phyloP scores from a whole-genome alignment of 2,329 filamentous ascomycete genomes.

The Sporothrix inflata region DNA sequence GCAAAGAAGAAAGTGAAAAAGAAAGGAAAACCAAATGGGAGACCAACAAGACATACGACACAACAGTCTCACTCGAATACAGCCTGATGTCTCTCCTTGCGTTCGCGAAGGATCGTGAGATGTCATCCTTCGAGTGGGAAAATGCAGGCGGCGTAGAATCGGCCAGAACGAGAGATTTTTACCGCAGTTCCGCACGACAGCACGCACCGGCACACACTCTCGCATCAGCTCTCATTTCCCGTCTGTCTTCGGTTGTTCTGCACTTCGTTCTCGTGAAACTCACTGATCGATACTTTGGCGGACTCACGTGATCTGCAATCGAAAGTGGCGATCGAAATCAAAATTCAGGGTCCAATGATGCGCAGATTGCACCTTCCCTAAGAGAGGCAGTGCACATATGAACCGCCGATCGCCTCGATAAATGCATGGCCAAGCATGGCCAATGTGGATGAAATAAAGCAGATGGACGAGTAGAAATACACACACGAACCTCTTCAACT shows the following conservation, averaged over 20 bases:
- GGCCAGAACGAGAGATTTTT: neutral
- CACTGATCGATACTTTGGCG: neutral
- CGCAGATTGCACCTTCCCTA: constrained; percentile 7
- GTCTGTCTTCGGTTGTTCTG: neutral
- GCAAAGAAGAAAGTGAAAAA: neutral
- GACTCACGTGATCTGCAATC: neutral
- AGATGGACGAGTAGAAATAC: neutral
- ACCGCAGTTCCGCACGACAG: neutral
- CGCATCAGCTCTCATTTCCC: neutral
- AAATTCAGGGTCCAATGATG: constrained; percentile 10
- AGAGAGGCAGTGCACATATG: neutral
- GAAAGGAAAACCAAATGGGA: neutral
- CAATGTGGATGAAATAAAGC: neutral
- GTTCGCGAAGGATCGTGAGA: neutral
- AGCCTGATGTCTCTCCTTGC: neutral
- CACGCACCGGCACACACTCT: neutral
- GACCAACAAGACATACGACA: neutral
- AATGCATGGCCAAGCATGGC: constrained; percentile 13
- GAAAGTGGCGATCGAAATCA: neutral
- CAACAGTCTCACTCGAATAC: neutral
- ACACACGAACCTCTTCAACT: neutral
- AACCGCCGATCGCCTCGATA: constrained; percentile 9
- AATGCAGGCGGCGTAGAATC: neutral
- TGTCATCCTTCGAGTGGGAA: neutral
- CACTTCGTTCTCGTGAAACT: neutral